Evolutionary conservation across 148 eudicot genomes (phyloP).

Genomic region (Rhododendron williamsianum): DNA sequence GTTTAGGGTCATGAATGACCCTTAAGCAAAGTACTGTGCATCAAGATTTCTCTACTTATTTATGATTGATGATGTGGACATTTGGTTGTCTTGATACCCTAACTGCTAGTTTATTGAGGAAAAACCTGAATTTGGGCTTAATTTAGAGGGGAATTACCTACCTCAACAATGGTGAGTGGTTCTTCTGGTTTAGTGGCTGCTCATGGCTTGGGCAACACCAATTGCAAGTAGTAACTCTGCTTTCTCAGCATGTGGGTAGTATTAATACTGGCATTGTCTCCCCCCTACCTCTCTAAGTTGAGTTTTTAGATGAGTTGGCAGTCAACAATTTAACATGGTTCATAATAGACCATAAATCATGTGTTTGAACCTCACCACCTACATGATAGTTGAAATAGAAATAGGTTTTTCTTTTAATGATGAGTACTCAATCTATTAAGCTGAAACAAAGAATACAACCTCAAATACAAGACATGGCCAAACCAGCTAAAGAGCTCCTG

Average conservation of each 20-base stretch:
- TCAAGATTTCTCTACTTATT: neutral
- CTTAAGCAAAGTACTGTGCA: neutral
- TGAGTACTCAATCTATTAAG: neutral
- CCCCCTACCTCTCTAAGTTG: neutral
- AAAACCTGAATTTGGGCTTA: neutral
- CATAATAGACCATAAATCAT: neutral
- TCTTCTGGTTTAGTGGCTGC: neutral
- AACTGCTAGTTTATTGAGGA: neutral
- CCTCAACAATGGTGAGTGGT: neutral
- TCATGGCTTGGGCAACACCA: neutral
- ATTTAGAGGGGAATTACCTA: neutral
- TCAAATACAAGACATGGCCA: neutral
- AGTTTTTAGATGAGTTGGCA: neutral
- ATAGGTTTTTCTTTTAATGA: neutral
- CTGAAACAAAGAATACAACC: neutral
- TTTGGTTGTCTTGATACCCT: neutral
- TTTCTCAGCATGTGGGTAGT: neutral
- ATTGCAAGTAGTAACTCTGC: neutral
- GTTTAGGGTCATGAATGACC: neutral
- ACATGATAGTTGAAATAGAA: neutral
- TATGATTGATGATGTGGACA: neutral
- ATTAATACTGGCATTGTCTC: neutral
- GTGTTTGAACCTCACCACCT: neutral
- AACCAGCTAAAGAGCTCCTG: neutral
- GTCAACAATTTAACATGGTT: neutral